Conservation (phyloP, 2,329 filamentous ascomycete species). For the Aspergillus unguis region DNA sequence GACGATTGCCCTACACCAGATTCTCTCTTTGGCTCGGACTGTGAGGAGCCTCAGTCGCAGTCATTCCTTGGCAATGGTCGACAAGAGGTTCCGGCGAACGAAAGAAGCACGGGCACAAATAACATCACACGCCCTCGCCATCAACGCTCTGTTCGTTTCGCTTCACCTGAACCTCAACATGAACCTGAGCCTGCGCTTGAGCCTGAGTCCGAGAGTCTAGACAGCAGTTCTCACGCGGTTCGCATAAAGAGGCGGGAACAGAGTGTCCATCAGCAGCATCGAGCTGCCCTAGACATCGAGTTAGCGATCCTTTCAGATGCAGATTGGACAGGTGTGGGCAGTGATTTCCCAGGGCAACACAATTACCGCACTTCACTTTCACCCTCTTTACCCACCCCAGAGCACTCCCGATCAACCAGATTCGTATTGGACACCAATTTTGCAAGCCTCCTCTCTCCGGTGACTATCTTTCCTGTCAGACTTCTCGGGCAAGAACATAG, state of each 20-base stretch:
- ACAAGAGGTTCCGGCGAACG: neutral
- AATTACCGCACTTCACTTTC: neutral
- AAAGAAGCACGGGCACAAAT: neutral
- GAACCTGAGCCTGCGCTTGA: neutral
- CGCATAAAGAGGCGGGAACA: neutral
- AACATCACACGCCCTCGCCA: neutral
- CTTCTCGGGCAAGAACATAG: neutral
- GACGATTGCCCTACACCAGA: slow-evolving; percentile 1
- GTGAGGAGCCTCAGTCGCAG: slow-evolving; percentile 1
- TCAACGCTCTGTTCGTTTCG: neutral
- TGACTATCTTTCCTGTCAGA: neutral
- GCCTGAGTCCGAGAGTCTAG: neutral
- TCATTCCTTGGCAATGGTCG: neutral
- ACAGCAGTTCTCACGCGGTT: neutral
- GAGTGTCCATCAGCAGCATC: neutral
- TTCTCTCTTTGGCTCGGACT: slow-evolving; percentile 2
- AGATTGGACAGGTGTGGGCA: neutral
- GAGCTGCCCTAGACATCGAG: neutral
- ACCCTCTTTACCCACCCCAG: neutral
- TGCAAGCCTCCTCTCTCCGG: neutral
- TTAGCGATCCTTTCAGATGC: neutral
- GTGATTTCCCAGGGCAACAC: neutral
- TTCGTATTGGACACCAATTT: neutral
- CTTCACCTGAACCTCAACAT: neutral
- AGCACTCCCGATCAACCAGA: neutral